phyloP scores from a whole-genome alignment of 345 rosid species.

The Rhodomyrtus tomentosa region DNA sequence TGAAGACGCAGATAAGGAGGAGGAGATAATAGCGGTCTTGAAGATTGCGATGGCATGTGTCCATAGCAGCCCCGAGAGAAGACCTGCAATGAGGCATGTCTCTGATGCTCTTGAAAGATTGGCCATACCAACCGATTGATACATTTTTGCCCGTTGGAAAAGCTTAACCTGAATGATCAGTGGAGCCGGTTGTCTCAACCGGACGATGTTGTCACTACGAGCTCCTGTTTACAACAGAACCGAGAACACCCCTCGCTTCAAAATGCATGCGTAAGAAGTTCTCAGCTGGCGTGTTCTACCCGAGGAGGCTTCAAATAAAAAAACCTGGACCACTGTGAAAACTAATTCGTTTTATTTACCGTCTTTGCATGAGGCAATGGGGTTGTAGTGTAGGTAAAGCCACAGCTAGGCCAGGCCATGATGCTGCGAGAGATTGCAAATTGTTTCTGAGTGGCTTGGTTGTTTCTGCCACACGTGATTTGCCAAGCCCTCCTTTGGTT shows the following conservation, averaged over 20 bases:
- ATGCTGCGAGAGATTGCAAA: background rate
- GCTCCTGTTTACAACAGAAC: background rate
- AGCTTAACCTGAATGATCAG: background rate
- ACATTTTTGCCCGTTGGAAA: background rate
- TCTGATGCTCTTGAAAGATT: slow-evolving; percentile 53
- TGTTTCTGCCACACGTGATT: background rate
- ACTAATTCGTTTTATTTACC: background rate
- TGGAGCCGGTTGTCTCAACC: background rate
- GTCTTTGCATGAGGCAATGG: background rate
- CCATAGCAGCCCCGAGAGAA: slow-evolving; percentile 59
- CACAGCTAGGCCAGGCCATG: background rate
- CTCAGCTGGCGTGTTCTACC: background rate
- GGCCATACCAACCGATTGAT: slow-evolving; percentile 25
- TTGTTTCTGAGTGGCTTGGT: background rate
- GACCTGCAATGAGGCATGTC: slow-evolving; percentile 81
- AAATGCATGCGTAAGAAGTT: background rate
- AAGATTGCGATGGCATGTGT: slow-evolving; percentile 86
- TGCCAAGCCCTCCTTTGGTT: background rate
- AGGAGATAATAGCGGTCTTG: slow-evolving; percentile 69
- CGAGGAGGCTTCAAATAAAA: background rate
- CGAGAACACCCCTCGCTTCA: background rate
- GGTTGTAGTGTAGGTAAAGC: background rate
- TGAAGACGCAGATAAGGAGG: slow-evolving; percentile 69
- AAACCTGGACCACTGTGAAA: background rate
- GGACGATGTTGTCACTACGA: background rate